A percentile compares a stretch with the other conserved stretches of the same genome.
These are phyloP conservation scores for Fusarium sp. DNA, from an alignment of 2,329 filamentous ascomycete genomes.

Conservation along the genomic window DNA sequence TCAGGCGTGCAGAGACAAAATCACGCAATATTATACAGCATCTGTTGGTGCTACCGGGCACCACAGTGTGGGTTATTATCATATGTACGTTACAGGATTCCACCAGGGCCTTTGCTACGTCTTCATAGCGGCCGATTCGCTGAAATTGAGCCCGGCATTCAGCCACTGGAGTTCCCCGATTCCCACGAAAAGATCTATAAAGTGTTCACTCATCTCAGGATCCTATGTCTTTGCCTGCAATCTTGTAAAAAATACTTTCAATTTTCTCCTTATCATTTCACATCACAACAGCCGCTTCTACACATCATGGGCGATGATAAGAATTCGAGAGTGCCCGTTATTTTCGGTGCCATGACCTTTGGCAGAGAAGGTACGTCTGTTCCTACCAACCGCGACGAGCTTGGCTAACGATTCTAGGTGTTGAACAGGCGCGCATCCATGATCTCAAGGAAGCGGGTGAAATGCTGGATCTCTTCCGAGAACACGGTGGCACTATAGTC, in stretches of 20 bases:
- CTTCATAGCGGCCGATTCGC: background rate
- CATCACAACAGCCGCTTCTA: too few species aligned
- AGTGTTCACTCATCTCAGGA: background rate
- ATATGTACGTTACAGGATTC: background rate
- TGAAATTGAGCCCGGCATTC: background rate
- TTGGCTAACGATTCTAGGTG: background rate
- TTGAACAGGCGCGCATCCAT: slow-evolving; percentile 12
- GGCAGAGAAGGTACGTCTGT: background rate
- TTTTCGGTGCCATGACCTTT: slow-evolving; percentile 16
- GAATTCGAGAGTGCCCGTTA: background rate
- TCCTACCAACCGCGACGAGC: fast-evolving
- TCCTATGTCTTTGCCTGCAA: background rate
- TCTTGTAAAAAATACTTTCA: background rate
- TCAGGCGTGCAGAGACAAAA: background rate
- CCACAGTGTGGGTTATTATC: background rate
- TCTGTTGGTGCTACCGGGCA: background rate
- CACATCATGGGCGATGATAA: background rate
- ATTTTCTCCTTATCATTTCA: background rate
- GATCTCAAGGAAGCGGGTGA: slow-evolving; percentile 1
- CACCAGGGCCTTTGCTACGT: too few species aligned
- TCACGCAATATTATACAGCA: background rate
- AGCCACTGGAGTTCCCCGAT: background rate
- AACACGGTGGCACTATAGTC: slow-evolving; percentile 1
- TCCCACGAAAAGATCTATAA: background rate
- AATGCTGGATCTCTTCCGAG: slow-evolving; percentile 10